Evolutionary conservation across 202 grass and related monocot species (phyloP).

Genomic region (Panicum virgatum): DNA sequence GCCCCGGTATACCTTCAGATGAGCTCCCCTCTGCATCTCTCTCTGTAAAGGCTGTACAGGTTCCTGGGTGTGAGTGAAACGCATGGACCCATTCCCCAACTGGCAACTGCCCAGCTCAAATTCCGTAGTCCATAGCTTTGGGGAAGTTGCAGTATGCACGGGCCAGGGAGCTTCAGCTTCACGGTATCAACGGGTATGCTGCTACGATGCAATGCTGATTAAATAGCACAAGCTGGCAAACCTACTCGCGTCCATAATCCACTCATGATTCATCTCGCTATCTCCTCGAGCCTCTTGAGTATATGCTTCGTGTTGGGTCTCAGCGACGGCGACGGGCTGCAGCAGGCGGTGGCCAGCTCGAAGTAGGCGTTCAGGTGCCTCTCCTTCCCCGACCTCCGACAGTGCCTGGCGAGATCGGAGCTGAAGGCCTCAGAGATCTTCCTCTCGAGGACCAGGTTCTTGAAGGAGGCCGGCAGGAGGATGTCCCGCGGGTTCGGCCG

Average conservation of each 20-base stretch:
- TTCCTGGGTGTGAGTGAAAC: constrained; percentile 3
- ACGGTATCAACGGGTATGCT: not conserved
- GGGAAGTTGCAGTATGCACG: not conserved
- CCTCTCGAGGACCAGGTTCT: constrained; percentile 77
- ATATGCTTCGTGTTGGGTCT: constrained; percentile 71
- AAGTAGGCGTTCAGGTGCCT: constrained; percentile 63
- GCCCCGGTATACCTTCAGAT: not conserved
- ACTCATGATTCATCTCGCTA: constrained; percentile 36
- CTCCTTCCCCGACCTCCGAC: constrained; percentile 63
- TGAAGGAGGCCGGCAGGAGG: constrained; percentile 62
- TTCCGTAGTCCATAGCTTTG: not conserved
- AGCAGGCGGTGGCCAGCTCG: constrained; percentile 74
- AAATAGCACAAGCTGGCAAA: constrained; percentile 25
- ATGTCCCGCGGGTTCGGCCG: constrained; percentile 65
- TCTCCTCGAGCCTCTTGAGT: constrained; percentile 67
- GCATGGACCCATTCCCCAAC: not conserved
- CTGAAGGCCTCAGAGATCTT: constrained; percentile 83
- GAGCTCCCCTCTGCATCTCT: not conserved
- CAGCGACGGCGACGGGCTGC: constrained; percentile 73
- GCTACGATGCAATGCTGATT: constrained; percentile 18
- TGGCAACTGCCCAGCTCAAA: not conserved
- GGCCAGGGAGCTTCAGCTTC: not conserved
- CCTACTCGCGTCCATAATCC: constrained; percentile 6
- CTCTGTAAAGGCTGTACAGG: constrained; percentile 16
- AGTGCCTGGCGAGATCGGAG: constrained; percentile 59